These are phyloP conservation scores for Colletotrichum magnum DNA, from an alignment of 2,329 filamentous ascomycete species.

Conservation along the genomic window DNA sequence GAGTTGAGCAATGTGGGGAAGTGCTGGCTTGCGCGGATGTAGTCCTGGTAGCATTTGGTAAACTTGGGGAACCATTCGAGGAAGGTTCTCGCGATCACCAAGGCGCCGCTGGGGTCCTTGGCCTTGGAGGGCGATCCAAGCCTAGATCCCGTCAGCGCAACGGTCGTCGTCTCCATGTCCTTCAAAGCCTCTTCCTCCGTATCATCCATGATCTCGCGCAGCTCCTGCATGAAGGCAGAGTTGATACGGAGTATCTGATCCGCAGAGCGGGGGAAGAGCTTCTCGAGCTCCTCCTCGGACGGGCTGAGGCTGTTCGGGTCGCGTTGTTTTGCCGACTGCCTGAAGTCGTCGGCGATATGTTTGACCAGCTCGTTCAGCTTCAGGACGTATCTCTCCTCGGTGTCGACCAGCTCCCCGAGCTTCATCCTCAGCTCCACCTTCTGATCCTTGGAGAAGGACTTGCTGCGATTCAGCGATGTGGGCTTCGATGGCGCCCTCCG, in stretches of 20 bases:
- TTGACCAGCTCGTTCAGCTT: slow-evolving; percentile 89
- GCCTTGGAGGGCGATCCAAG: slow-evolving; percentile 60
- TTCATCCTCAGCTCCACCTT: slow-evolving; percentile 89
- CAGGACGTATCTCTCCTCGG: slow-evolving; percentile 92
- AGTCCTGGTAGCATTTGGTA: slow-evolving; percentile 90
- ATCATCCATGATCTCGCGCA: slow-evolving; percentile 83
- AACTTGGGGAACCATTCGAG: slow-evolving; percentile 95
- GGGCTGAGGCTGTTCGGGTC: slow-evolving; percentile 76
- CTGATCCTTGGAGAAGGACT: slow-evolving; percentile 83
- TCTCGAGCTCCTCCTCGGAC: slow-evolving; percentile 78
- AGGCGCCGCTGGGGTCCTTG: slow-evolving; percentile 83
- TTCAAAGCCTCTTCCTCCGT: slow-evolving; percentile 84
- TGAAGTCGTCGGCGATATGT: slow-evolving; percentile 84
- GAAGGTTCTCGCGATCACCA: slow-evolving; percentile 84
- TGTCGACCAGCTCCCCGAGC: slow-evolving; percentile 91
- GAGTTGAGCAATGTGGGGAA: slow-evolving; percentile 86
- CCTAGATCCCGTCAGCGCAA: slow-evolving; percentile 58
- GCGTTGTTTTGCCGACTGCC: slow-evolving; percentile 74
- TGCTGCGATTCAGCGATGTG: slow-evolving; percentile 82
- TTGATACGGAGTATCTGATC: slow-evolving; percentile 88
- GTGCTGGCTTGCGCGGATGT: slow-evolving; percentile 90
- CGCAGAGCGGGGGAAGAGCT: slow-evolving; percentile 85
- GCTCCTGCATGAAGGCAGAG: slow-evolving; percentile 81
- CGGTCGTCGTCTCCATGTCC: slow-evolving; percentile 76
- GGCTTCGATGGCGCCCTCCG: slow-evolving; percentile 90